Evolutionary conservation across 176 grass and related monocot species (phyloP), one percentile per base, ranked within the genome.

Genomic region (Zoysia pacifica): DNA sequence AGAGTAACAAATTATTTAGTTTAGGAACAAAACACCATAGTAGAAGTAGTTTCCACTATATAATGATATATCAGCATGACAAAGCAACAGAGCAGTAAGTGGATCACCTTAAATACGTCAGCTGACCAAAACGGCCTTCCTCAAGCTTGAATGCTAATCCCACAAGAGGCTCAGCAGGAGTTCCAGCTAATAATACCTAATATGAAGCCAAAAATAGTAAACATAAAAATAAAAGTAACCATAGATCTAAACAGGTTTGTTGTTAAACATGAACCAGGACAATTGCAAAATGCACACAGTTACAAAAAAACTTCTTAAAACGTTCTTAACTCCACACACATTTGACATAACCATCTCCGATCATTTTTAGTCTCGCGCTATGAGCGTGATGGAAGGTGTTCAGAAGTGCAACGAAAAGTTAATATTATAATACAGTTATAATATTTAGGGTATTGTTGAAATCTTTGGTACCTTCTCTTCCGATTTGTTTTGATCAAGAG

Each of bases 51-150:
- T 77, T 50, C 14, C 54, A 60, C 9, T 77, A 59, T 45, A 52
- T 13, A 89, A n/a, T 42, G 80, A 59, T 76, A 80, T 74, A 66
- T 83, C 39, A 70, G 20, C 43, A 35, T 12, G 65, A 59, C 48
- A 56, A 63, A 39, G 35, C 44, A 80, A 81, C 4, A 62, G 70
- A 42, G 35, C 4, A 48, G 64, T 78, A 64, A 48, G 5, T 74
- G 73, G 5, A 75, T 61, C 70, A 94, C 96, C 96, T 91, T 85
- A 98, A 84, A 87, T 98, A 98, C 53, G 96, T 98, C 74, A 98
- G 79, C 79, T 98, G 96, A 88, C 92, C 96, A 86, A 98, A 98
- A 83, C 96, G 96, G 9, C 96, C 96, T 93, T 98, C 96, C 86
- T 98, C 96, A 48, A 98, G 86, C 73, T 98, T 98, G 75, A 98